These are phyloP conservation scores for maize (Zea mays) DNA, from an alignment of 176 grass and related monocot genomes.

Conservation along the genomic window DNA sequence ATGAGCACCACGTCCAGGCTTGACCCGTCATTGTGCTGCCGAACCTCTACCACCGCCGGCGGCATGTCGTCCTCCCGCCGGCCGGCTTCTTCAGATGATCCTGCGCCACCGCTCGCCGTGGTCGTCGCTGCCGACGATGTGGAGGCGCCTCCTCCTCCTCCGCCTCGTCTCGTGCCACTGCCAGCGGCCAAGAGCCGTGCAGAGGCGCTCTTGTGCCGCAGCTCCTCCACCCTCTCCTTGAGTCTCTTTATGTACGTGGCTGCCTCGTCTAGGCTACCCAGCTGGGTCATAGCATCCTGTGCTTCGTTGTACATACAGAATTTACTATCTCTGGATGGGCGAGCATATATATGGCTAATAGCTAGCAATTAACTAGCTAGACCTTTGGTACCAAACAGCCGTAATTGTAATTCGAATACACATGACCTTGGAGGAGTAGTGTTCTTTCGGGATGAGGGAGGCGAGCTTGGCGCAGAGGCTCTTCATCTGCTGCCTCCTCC, in stretches of 20 bases:
- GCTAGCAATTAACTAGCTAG: neutral
- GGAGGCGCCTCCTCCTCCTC: neutral
- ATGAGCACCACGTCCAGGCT: conserved; percentile 61
- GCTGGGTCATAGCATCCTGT: conserved; percentile 46
- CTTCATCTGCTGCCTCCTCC: conserved; percentile 71
- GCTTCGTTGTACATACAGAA: neutral
- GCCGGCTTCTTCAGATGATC: neutral
- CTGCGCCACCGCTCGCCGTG: neutral
- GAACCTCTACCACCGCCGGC: conserved; percentile 48
- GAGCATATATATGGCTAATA: too few relatives aligned
- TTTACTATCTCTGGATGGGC: neutral
- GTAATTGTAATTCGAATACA: neutral
- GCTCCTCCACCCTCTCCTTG: conserved; percentile 46
- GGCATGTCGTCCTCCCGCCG: neutral
- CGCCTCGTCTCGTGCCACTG: neutral
- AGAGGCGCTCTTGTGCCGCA: conserved; percentile 36
- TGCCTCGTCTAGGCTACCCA: conserved; percentile 53
- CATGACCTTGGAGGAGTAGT: conserved; percentile 40
- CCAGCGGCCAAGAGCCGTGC: neutral
- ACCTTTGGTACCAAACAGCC: neutral
- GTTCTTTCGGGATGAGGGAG: conserved; percentile 60
- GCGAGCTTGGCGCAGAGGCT: conserved; percentile 57
- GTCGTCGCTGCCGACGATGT: neutral
- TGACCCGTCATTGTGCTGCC: conserved; percentile 22
- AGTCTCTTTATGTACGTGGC: conserved; percentile 56